phyloP scores from a whole-genome alignment of 2,329 filamentous ascomycete species.

The Coleophoma crateriformis region DNA sequence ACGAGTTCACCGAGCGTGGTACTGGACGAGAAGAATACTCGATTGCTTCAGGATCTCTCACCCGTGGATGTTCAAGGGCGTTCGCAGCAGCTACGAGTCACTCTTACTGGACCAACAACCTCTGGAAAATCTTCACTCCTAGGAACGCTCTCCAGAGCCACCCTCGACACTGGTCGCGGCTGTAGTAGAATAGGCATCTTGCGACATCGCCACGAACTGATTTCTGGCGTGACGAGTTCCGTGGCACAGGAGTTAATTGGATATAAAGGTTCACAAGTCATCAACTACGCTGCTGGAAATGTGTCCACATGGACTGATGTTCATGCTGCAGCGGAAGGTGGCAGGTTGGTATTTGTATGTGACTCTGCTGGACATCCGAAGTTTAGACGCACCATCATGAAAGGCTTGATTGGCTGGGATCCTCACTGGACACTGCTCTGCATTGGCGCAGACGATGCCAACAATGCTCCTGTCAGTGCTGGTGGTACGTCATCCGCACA shows the following conservation, averaged over 20 bases:
- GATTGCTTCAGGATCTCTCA: background rate
- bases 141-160: constrained; percentile 82
- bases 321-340: constrained; percentile 68
- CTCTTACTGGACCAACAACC: constrained; percentile 81
- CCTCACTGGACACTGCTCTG: constrained; percentile 92
- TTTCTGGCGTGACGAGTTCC: constrained; percentile 87
- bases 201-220: constrained; percentile 90
- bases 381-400: constrained; percentile 81
- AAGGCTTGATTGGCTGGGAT: constrained; percentile 90
- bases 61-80: background rate
- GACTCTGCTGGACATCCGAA: constrained; percentile 90
- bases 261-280: constrained; percentile 57
- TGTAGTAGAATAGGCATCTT: constrained; percentile 84
- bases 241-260: constrained; percentile 91
- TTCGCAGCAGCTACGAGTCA: constrained; percentile 72
- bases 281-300: constrained; percentile 84
- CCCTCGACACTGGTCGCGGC: constrained; percentile 85
- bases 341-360: constrained; percentile 78
- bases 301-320: constrained; percentile 94
- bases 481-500: constrained; percentile 41
- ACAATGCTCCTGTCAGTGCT: constrained; percentile 29
- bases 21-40: background rate
- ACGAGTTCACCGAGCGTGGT: background rate
- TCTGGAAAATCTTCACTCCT: constrained; percentile 90
- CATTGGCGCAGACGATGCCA: constrained; percentile 71